A percentile compares a stretch with the other conserved stretches of the same genome.
phyloP scores from a whole-genome alignment of 768 basidiomycete genomes.

The Pleurotus platypus region DNA sequence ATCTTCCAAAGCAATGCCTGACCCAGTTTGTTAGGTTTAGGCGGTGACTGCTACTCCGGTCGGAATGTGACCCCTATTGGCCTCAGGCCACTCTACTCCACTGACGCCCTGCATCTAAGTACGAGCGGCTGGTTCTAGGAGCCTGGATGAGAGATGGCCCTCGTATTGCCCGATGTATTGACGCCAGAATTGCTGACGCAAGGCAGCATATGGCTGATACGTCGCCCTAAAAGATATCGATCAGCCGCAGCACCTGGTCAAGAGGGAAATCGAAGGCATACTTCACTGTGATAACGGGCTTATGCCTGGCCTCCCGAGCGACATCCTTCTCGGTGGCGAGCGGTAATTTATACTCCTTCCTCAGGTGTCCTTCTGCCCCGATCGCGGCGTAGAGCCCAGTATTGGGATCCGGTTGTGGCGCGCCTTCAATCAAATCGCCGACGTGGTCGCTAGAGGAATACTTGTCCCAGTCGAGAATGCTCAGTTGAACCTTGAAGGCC shows the following conservation, averaged over 20 bases:
- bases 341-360: slow-evolving; percentile 71
- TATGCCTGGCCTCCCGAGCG: slow-evolving; percentile 70
- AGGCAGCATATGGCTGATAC: slow-evolving; percentile 91
- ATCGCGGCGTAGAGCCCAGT: slow-evolving; percentile 53
- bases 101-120: too few species aligned
- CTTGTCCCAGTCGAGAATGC: slow-evolving; percentile 97
- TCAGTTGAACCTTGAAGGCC: slow-evolving; percentile 19
- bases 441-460: slow-evolving; percentile 85
- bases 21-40: too few species aligned
- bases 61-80: too few species aligned
- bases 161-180: too few species aligned
- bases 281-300: slow-evolving; percentile 68
- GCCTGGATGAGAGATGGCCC: too few species aligned
- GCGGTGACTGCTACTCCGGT: too few species aligned
- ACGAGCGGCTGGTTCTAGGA: too few species aligned
- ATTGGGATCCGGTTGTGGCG: slow-evolving; percentile 59
- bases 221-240: slow-evolving; percentile 56
- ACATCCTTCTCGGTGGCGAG: slow-evolving; percentile 59
- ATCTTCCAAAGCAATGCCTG: too few species aligned
- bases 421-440: slow-evolving; percentile 69
- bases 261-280: slow-evolving; percentile 21
- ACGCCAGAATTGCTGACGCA: slow-evolving; percentile 49
- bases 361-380: slow-evolving; percentile 54
- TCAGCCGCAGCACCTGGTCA: background rate
- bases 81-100: too few species aligned